Percentiles rank a stretch among this genome's conserved stretches.
These are phyloP conservation scores for Metarhizium rileyi DNA, from an alignment of 2,329 filamentous ascomycete species.

Conservation along the genomic window DNA sequence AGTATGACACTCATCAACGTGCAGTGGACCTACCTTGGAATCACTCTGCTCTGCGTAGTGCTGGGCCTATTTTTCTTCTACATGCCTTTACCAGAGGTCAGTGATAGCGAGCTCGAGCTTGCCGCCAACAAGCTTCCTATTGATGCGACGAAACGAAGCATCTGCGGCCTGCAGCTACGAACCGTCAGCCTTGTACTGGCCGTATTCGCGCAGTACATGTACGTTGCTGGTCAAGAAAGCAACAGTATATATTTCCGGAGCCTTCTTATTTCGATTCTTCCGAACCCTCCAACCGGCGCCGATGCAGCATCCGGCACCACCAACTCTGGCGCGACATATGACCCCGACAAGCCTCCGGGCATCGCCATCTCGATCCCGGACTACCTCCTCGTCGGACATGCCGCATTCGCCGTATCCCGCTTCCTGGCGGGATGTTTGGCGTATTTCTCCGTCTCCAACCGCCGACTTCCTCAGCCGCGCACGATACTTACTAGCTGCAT, in stretches of 20 bases:
- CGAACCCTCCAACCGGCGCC: constrained; percentile 14
- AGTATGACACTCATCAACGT: constrained; percentile 55
- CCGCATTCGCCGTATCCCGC: constrained; percentile 62
- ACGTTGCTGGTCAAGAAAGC: constrained; percentile 64
- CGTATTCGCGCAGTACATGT: constrained; percentile 67
- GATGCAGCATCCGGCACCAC: constrained; percentile 14
- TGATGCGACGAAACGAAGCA: constrained; percentile 37
- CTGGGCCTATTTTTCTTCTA: constrained; percentile 62
- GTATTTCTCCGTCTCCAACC: constrained; percentile 38
- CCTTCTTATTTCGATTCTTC: constrained; percentile 35
- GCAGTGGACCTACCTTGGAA: constrained; percentile 79
- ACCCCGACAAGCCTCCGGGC: constrained; percentile 27
- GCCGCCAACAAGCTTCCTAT: constrained; percentile 38
- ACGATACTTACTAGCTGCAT: constrained; percentile 59
- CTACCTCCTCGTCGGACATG: constrained; percentile 63
- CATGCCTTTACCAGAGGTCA: constrained; percentile 54
- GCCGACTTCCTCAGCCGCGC: constrained; percentile 51
- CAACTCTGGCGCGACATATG: constrained; percentile 16
- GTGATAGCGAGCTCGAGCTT: constrained; percentile 43
- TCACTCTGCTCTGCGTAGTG: constrained; percentile 63
- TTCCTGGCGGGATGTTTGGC: constrained; percentile 59
- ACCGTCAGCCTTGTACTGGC: constrained; percentile 57
- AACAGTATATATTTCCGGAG: constrained; percentile 50
- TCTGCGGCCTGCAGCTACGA: constrained; percentile 42
- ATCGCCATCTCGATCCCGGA: constrained; percentile 48